Base-by-base conservation (phyloP, 495 filamentous ascomycete genomes). In the Podospora tetraspora region DNA sequence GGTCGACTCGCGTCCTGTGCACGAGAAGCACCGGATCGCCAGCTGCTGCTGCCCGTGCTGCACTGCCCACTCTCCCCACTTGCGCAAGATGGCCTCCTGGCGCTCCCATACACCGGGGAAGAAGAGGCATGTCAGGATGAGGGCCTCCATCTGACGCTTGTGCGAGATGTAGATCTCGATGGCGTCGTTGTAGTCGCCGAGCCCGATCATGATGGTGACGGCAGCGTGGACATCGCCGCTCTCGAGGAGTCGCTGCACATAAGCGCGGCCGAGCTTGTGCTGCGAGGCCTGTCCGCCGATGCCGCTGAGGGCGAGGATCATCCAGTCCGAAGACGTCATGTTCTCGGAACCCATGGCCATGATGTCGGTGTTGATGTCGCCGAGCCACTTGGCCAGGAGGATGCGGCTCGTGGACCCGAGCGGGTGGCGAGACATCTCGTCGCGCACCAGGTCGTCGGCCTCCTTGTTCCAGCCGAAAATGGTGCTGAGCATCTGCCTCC, bases 381-480 rank as follows among this genome's bases (percentile, higher is more conserved):
- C 93, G 6, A 98, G 85, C 95, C 95, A 99, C 75, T 94, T 94
- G 6, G 91, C 85, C 6, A 97, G 84, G 25, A 97, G 81, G 60
- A 96, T 91, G 13, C 90, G 86, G 64, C 85, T 90, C 9, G 91
- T 85, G 13, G 92, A 93, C 22, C 90, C 88, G 1, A 85, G 73
- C 25, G 87, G 83, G 73, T 96, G 92, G 23, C 89, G 86, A 57
- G 83, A 84, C 79, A 95, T 86, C 83, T 99, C 96, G 77, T 98
- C 95, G 27, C 88, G 87, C 61, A 99, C 88, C 73, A 99, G 79
- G 52, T 87, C 88, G 62, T 93, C 86, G 63, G 93, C 88, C 73
- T 97, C 93, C 62, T 90, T 90, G 66, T 92, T 88, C 93, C 94
- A 98, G 11, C 95, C 96, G 81, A 99, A 99, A 1, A 99, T 92